Base-by-base conservation (phyloP, 345 rosid species). In the Euphorbia pulcherrima region DNA sequence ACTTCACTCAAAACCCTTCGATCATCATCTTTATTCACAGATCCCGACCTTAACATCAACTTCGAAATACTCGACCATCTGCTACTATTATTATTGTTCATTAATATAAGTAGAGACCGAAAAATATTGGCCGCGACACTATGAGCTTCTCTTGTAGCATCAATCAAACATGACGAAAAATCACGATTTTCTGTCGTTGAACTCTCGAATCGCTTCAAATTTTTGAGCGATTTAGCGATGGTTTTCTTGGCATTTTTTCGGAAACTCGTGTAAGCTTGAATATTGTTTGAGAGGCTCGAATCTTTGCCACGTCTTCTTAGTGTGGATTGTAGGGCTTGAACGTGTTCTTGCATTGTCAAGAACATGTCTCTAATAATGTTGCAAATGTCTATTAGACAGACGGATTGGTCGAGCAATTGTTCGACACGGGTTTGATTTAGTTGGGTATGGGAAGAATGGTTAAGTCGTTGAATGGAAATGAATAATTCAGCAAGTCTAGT, bases 161-260 rank as follows among this genome's bases (percentile, higher is more conserved):
- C 50, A 23, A 69, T 56, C 30, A 74, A 71, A 58, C 61, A 74
- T 3, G 12, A 51, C 30, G 76, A 53, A 39, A 6, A 2, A 46
- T 79, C 74, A 74, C 72, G 62, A 64, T 75, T 71, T 8, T 57
- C 50, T 2, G 29, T 61, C 0, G 20, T 1, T 69, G 8, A 52
- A 21, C 60, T 52, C 58, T 81, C 82, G 20, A 74, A 55, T 74
- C 64, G 81, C 82, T 82, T 83, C 30, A 90, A 72, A 8, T 65
- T 67, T 58, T 71, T 67, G 33, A 86, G 68, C 65, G 75, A 71
- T 75, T 83, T 86, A 61, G 52, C 27, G 1, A 82, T 78, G 58
- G 81, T 86, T 66, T 74, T 84, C 67, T 75, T 87, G 37, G 81
- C 69, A 68, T 79, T 87, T 70, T 79, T 88, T 57, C 97, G 81